phyloP scores from a whole-genome alignment of 1,284 basidiomycete genomes.

The Puccinia triticina region DNA sequence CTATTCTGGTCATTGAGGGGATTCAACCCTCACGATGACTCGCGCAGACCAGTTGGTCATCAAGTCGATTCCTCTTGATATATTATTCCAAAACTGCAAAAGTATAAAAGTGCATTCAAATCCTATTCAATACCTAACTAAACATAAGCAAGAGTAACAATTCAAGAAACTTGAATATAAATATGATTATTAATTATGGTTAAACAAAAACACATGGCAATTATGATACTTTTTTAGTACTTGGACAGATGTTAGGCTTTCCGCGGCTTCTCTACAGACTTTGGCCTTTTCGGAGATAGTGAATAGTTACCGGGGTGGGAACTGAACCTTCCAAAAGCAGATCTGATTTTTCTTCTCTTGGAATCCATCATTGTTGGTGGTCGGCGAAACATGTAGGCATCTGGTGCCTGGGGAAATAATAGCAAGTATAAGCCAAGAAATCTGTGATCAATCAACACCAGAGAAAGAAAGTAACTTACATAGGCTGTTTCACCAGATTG shows the following conservation, averaged over 20 bases:
- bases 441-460: background rate
- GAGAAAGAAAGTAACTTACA: conserved; percentile 34
- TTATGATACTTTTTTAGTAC: background rate
- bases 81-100: too few species aligned
- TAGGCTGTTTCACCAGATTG: conserved; percentile 66
- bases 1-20: too few species aligned
- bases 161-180: background rate
- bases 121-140: background rate
- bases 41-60: too few species aligned
- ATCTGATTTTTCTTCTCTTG: background rate
- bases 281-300: conserved; percentile 10
- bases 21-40: too few species aligned
- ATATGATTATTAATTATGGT: background rate
- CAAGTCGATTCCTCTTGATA: too few species aligned
- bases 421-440: background rate
- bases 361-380: conserved; percentile 23
- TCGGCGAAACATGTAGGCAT: conserved; percentile 3
- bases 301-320: conserved; percentile 1
- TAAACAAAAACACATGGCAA: background rate
- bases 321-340: conserved; percentile 16
- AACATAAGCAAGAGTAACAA: background rate
- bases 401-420: conserved; percentile 1
- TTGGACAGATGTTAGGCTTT: background rate
- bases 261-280: conserved; percentile 13
- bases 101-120: too few species aligned